A percentile compares a stretch with the other conserved stretches of the same genome.
Conservation (phyloP, 192 early-diverging fungal species). For the Entophlyctis helioformis region DNA sequence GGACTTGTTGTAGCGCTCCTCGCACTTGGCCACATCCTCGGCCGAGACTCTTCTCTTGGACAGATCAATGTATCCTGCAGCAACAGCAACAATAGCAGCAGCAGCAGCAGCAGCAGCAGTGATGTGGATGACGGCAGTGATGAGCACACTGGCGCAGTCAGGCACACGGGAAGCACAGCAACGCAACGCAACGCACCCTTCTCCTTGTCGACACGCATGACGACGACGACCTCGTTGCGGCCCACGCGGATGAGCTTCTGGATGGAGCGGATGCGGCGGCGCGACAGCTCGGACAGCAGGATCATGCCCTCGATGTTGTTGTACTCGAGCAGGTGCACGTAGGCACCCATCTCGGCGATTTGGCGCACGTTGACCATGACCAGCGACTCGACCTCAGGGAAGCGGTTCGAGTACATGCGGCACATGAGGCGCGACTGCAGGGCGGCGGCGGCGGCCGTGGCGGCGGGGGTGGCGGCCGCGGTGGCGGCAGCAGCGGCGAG, state of each 20-base stretch:
- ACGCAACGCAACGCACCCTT: constrained; percentile 55
- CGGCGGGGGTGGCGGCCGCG: constrained; percentile 14
- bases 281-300: constrained; percentile 79
- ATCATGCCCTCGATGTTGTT: constrained; percentile 98
- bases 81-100: not conserved
- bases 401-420: constrained; percentile 90
- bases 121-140: not conserved
- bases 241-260: constrained; percentile 92
- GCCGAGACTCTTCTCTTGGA: constrained; percentile 86
- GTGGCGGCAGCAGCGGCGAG: constrained; percentile 1
- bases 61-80: constrained; percentile 91
- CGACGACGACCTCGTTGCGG: constrained; percentile 83
- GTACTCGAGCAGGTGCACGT: constrained; percentile 91
- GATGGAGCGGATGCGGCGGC: constrained; percentile 90
- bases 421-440: constrained; percentile 35
- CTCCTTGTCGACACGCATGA: constrained; percentile 91
- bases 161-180: not conserved
- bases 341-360: constrained; percentile 94
- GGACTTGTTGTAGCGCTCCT: constrained; percentile 89
- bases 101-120: too few species aligned
- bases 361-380: constrained; percentile 96
- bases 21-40: constrained; percentile 81
- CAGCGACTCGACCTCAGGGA: constrained; percentile 86
- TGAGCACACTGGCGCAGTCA: not conserved
- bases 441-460: constrained; percentile 15